These are phyloP conservation scores for Medicago lupulina DNA, from an alignment of 306 rosid genomes.

Conservation along the genomic window DNA sequence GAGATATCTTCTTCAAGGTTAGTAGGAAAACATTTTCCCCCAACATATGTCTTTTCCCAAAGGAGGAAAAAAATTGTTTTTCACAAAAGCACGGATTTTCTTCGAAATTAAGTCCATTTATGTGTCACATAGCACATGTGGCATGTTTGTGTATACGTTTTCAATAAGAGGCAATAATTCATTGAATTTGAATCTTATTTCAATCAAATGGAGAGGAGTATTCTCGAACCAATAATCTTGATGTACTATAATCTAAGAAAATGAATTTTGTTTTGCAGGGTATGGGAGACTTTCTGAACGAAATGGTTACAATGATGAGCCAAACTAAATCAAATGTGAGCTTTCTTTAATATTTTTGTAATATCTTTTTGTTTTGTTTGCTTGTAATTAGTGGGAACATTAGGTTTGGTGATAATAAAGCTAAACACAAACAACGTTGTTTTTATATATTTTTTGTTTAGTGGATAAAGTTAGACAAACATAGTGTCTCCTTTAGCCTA, in stretches of 20 bases:
- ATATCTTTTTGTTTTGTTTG: background rate
- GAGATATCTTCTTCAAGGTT: background rate
- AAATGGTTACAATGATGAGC: constrained; percentile 92
- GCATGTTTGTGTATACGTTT: constrained; percentile 2
- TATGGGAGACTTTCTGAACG: constrained; percentile 88
- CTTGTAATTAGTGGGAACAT: constrained; percentile 15
- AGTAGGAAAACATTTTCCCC: constrained; percentile 18
- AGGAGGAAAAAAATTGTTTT: background rate
- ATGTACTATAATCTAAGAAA: constrained; percentile 26
- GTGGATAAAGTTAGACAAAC: constrained; percentile 34
- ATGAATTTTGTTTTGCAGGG: constrained; percentile 63
- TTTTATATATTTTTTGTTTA: constrained; percentile 28
- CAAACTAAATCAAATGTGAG: constrained; percentile 78
- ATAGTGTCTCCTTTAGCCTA: constrained; percentile 36
- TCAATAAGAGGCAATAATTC: constrained; percentile 26
- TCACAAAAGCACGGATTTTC: constrained; percentile 11
- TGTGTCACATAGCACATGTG: constrained; percentile 42
- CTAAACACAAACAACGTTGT: constrained; percentile 18
- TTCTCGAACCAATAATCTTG: constrained; percentile 30
- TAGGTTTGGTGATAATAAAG: constrained; percentile 29
- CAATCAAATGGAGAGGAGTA: background rate
- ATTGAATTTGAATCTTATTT: constrained; percentile 37
- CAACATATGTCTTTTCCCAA: constrained; percentile 12
- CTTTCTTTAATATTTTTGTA: background rate
- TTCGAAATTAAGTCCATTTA: constrained; percentile 7